Evolutionary conservation across 1,284 basidiomycete species (phyloP).

Genomic region (Ustilago lituana): DNA sequence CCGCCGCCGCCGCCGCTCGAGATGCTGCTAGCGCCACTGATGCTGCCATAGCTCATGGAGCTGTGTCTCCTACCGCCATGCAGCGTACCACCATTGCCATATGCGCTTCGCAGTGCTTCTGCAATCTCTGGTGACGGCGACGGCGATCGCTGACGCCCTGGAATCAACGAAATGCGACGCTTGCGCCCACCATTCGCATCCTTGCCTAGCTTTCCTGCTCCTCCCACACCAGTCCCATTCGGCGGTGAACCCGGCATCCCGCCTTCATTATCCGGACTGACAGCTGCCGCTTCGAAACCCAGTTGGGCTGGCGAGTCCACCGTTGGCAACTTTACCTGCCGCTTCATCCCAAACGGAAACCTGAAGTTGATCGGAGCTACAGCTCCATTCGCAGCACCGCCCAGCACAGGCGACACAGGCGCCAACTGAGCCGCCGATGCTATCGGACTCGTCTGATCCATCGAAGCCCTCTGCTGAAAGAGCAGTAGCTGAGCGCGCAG

Average conservation of each 20-base stretch:
- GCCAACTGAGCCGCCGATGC: slow-evolving; percentile 27
- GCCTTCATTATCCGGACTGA: slow-evolving; percentile 15
- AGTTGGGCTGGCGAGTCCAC: slow-evolving; percentile 13
- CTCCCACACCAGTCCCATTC: background rate
- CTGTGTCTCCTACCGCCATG: slow-evolving; percentile 32
- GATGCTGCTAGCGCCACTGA: slow-evolving; percentile 45
- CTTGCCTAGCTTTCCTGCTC: slow-evolving; percentile 19
- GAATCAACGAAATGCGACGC: slow-evolving; percentile 51
- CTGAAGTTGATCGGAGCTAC: slow-evolving; percentile 44
- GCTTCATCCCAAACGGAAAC: slow-evolving; percentile 53
- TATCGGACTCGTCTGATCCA: slow-evolving; percentile 40
- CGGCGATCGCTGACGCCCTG: slow-evolving; percentile 36
- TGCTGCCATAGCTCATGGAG: slow-evolving; percentile 54
- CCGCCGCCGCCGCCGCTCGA: slow-evolving; percentile 34
- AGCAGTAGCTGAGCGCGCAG: slow-evolving; percentile 73
- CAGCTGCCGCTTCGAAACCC: slow-evolving; percentile 6
- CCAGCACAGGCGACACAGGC: slow-evolving; percentile 17
- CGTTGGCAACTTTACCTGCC: slow-evolving; percentile 31
- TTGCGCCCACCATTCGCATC: slow-evolving; percentile 27
- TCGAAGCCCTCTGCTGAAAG: slow-evolving; percentile 50
- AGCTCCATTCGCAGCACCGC: slow-evolving; percentile 5
- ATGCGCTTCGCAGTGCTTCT: slow-evolving; percentile 21
- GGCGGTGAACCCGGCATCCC: slow-evolving; percentile 19
- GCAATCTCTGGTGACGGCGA: slow-evolving; percentile 22
- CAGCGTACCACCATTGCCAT: slow-evolving; percentile 19